Conservation (phyloP, 495 filamentous ascomycete genomes). For the Annulohypoxylon nitens region DNA sequence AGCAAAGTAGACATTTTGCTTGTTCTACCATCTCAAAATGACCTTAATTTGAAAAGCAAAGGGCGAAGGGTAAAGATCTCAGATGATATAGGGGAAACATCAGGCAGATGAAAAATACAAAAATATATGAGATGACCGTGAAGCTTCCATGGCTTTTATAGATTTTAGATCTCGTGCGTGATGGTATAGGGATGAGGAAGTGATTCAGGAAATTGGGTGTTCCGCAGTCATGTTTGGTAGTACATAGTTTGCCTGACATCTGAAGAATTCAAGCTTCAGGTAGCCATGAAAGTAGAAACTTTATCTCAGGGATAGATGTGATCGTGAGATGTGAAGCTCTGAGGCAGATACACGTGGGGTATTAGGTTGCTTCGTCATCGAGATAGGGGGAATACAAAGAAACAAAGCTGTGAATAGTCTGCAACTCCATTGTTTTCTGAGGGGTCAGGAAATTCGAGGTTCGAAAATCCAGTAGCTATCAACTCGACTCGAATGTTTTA, state of each 20-base stretch:
- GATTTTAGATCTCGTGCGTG: background rate
- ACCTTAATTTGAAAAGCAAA: background rate
- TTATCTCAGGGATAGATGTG: constrained; percentile 11
- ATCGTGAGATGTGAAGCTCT: constrained; percentile 28
- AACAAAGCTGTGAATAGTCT: constrained; percentile 1
- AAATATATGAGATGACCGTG: background rate
- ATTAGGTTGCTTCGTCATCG: constrained; percentile 13
- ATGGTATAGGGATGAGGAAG: background rate
- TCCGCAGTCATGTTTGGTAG: constrained; percentile 3
- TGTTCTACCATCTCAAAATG: background rate
- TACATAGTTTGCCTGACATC: constrained; percentile 2
- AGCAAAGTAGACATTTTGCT: constrained; percentile 20
- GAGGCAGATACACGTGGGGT: constrained; percentile 25
- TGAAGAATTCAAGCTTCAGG: constrained; percentile 16
- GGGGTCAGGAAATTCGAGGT: constrained; percentile 10
- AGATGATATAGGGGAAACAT: background rate
- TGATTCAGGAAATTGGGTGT: constrained; percentile 19
- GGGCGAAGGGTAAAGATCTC: background rate
- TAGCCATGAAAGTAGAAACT: constrained; percentile 11
- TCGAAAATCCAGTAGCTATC: constrained; percentile 20
- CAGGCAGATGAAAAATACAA: background rate
- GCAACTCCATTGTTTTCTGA: constrained; percentile 11
- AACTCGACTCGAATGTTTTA: constrained; percentile 7
- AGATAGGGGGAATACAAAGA: constrained; percentile 16
- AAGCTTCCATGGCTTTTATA: background rate